Percentiles rank a stretch among this genome's conserved stretches.
These are phyloP conservation scores for Andrographis paniculata DNA, from an alignment of 305 asterid genomes.

Conservation along the genomic window DNA sequence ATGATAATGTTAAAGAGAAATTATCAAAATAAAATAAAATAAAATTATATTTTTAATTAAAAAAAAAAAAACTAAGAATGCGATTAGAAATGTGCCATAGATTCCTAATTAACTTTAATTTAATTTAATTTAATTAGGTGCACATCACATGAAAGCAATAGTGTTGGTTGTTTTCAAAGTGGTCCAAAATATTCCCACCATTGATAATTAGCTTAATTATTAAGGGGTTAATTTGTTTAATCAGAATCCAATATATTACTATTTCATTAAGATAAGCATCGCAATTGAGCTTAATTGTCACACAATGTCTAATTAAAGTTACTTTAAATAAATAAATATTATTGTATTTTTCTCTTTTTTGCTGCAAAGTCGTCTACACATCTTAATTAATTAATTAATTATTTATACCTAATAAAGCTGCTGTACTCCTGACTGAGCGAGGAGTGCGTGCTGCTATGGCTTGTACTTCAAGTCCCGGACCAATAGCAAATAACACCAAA, in stretches of 20 bases:
- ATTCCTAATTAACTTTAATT: conserved; percentile 30
- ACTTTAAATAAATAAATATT: conserved; percentile 6
- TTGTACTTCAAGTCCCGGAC: neutral
- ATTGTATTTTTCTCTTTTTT: neutral
- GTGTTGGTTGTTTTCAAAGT: conserved; percentile 23
- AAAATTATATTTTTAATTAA: conserved; percentile 6
- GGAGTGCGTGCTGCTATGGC: no score
- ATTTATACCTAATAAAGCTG: no score
- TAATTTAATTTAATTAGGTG: no score
- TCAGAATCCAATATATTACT: neutral
- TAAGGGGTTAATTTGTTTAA: conserved; percentile 15
- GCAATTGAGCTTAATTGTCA: conserved; percentile 21
- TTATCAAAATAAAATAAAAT: no score
- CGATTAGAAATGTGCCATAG: conserved; percentile 4
- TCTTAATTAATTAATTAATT: no score
- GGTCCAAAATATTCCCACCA: conserved; percentile 26
- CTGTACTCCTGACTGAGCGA: no score
- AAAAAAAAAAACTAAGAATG: conserved; percentile 15
- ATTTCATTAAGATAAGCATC: conserved; percentile 13
- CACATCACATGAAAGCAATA: conserved; percentile 32
- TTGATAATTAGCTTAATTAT: conserved; percentile 23
- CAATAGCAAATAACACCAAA: neutral
- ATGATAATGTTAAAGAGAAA: no score
- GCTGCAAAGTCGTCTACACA: no score
- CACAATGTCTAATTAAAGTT: conserved; percentile 24